phyloP scores from a whole-genome alignment of 441 rosid genomes.

The Omphalea diandra region DNA sequence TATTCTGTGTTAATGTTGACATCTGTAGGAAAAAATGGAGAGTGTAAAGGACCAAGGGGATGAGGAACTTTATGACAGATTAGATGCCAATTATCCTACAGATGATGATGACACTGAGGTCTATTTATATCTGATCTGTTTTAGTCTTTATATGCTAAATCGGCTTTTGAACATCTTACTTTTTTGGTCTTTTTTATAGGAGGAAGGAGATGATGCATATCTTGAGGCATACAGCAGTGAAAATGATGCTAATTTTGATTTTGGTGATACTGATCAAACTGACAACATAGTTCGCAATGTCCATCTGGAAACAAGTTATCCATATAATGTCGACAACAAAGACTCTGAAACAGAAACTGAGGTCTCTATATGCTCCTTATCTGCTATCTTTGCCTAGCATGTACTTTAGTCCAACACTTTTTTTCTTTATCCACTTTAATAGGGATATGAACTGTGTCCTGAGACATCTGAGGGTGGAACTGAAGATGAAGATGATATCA shows the following conservation, averaged over 20 bases:
- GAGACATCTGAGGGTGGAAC: slow-evolving; percentile 21
- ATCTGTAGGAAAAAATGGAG: slow-evolving; percentile 59
- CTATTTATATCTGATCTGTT: slow-evolving; percentile 14
- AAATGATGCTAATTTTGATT: slow-evolving; percentile 36
- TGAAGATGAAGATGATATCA: slow-evolving; percentile 7
- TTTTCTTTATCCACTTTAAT: neutral
- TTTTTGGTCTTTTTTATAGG: slow-evolving; percentile 32
- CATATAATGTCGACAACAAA: slow-evolving; percentile 25
- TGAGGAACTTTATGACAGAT: slow-evolving; percentile 52
- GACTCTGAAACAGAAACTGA: slow-evolving; percentile 34
- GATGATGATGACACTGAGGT: slow-evolving; percentile 65
- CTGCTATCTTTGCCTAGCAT: neutral
- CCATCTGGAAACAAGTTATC: slow-evolving; percentile 30
- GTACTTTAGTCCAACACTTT: neutral
- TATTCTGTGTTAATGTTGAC: slow-evolving; percentile 13
- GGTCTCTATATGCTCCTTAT: slow-evolving; percentile 29
- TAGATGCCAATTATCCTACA: slow-evolving; percentile 64
- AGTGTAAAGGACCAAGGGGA: slow-evolving; percentile 52
- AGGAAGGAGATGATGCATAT: slow-evolving; percentile 58
- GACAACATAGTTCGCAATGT: slow-evolving; percentile 12
- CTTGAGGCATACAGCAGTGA: slow-evolving; percentile 37
- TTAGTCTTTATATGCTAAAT: slow-evolving; percentile 5
- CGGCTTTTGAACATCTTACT: slow-evolving; percentile 3
- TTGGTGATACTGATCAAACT: slow-evolving; percentile 20
- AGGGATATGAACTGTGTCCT: slow-evolving; percentile 26